These are phyloP conservation scores for Sporobolomyces pararoseus DNA, from an alignment of 768 basidiomycete genomes.

Conservation along the genomic window DNA sequence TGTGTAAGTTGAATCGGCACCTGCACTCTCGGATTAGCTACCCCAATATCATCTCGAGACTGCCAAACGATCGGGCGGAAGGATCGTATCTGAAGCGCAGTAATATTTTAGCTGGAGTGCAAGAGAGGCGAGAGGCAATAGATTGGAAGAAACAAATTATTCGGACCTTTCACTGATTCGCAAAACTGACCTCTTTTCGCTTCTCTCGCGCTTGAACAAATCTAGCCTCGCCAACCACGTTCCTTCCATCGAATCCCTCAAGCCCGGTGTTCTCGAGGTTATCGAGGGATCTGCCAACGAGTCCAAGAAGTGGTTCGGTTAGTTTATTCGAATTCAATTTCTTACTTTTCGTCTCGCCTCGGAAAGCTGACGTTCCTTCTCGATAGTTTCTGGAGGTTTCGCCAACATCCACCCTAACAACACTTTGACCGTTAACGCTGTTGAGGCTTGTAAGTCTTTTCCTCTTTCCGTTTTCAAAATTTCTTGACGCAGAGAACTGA, in stretches of 20 bases:
- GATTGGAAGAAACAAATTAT: too few relatives aligned
- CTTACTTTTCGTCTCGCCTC: neutral
- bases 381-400: conserved; percentile 91
- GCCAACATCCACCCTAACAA: conserved; percentile 98
- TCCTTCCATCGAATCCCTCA: conserved; percentile 89
- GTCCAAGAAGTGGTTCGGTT: conserved; percentile 96
- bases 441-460: conserved; percentile 69
- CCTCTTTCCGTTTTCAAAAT: neutral
- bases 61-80: too few relatives aligned
- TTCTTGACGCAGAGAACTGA: too few relatives aligned
- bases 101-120: too few relatives aligned
- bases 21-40: too few relatives aligned
- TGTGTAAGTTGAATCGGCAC: conserved; percentile 53
- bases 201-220: neutral
- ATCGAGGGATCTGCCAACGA: conserved; percentile 67
- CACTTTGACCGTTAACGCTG: conserved; percentile 89
- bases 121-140: too few relatives aligned
- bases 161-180: too few relatives aligned
- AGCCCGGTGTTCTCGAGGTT: conserved; percentile 90
- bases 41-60: too few relatives aligned
- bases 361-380: neutral
- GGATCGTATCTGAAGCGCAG: too few relatives aligned
- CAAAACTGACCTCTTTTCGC: neutral
- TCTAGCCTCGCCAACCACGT: conserved; percentile 84
- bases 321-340: conserved; percentile 47